phyloP scores from a whole-genome alignment of 2,329 filamentous ascomycete species.

The Paracoccidioides lutzii region DNA sequence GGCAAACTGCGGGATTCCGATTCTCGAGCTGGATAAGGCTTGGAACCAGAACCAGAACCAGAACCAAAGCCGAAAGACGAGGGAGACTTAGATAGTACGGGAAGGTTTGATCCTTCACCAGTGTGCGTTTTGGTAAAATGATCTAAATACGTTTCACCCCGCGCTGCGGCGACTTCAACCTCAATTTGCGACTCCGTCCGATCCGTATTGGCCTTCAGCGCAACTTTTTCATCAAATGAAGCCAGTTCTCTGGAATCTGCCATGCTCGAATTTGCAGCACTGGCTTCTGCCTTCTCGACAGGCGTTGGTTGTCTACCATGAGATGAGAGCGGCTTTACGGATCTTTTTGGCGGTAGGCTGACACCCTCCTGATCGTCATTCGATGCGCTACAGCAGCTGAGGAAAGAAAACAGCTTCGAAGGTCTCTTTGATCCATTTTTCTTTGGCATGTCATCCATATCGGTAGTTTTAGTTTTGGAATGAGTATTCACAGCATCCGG shows the following conservation, averaged over 20 bases:
- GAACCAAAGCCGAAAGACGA: not conserved
- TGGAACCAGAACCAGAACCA: not conserved
- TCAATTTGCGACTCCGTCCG: constrained; percentile 17
- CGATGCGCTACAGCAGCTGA: constrained; percentile 38
- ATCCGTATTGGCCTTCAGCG: constrained; percentile 19
- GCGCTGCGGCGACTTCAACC: constrained; percentile 17
- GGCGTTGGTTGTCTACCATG: constrained; percentile 26
- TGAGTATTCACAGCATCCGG: constrained; percentile 22
- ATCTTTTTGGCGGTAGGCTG: constrained; percentile 34
- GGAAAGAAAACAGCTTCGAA: constrained; percentile 32
- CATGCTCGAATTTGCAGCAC: constrained; percentile 27
- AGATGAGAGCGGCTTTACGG: constrained; percentile 27
- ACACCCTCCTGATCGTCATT: constrained; percentile 33
- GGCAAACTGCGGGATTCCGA: not conserved
- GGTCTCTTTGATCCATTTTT: constrained; percentile 31
- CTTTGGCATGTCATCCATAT: constrained; percentile 22
- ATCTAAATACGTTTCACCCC: not conserved
- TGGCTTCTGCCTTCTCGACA: constrained; percentile 27
- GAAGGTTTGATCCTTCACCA: not conserved
- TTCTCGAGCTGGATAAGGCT: not conserved
- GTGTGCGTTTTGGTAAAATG: not conserved
- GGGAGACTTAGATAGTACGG: not conserved
- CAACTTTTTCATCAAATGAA: constrained; percentile 28
- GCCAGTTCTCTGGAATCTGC: constrained; percentile 27
- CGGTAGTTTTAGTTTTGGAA: constrained; percentile 21